Conservation (phyloP, 2,329 filamentous ascomycete genomes). For the Sclerotinia sclerotiorum region DNA sequence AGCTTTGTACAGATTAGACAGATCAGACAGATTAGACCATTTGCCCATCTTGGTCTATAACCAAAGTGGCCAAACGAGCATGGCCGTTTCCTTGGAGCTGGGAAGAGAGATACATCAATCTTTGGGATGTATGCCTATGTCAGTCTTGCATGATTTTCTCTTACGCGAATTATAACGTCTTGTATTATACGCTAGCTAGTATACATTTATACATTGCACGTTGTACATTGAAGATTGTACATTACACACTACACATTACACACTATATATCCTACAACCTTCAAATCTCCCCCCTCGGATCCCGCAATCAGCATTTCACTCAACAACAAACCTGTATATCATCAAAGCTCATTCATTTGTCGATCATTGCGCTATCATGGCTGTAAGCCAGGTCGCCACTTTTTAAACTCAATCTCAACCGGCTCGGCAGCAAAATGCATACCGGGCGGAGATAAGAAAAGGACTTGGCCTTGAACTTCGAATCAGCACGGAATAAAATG, state of each 20-base stretch:
- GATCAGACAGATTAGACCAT: not conserved
- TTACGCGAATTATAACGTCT: too few species aligned
- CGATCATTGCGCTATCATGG: not conserved
- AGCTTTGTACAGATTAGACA: not conserved
- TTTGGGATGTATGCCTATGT: not conserved
- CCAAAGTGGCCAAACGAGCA: not conserved
- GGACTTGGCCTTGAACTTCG: not conserved
- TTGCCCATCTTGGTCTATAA: not conserved
- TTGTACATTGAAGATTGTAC: too few species aligned
- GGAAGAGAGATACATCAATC: not conserved
- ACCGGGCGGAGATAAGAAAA: not conserved
- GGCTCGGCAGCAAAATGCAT: not conserved
- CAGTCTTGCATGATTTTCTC: not conserved
- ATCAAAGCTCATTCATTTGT: not conserved
- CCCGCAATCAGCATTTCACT: not conserved
- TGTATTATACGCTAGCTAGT: too few species aligned
- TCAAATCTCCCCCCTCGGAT: too few species aligned
- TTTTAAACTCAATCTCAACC: not conserved
- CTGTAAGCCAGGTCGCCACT: not conserved
- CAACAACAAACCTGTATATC: not conserved
- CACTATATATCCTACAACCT: too few species aligned
- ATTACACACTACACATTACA: too few species aligned
- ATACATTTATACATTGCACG: too few species aligned
- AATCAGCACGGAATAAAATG: not conserved
- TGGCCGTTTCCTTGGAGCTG: not conserved